Conservation (phyloP, 495 filamentous ascomycete species). For the Cryomyces minteri region DNA sequence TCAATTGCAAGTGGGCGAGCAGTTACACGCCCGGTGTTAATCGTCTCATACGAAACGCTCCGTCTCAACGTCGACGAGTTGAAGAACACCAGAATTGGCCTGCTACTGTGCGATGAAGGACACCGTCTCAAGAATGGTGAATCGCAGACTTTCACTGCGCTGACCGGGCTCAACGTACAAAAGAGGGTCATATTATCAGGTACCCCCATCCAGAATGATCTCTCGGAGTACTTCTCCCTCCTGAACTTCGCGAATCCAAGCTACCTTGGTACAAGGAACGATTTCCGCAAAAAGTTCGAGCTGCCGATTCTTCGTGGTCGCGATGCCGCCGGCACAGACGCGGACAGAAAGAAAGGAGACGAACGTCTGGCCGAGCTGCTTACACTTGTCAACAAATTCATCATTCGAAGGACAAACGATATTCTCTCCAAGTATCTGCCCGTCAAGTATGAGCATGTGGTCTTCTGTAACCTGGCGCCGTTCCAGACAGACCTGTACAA, state of each 20-base stretch:
- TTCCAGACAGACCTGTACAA: constrained; percentile 93
- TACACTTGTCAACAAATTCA: constrained; percentile 86
- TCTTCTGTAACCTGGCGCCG: constrained; percentile 92
- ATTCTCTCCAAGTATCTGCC: constrained; percentile 96
- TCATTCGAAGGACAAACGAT: constrained; percentile 96
- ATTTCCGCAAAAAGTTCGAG: constrained; percentile 93
- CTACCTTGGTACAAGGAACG: constrained; percentile 68
- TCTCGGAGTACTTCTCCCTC: constrained; percentile 92
- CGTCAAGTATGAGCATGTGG: constrained; percentile 98
- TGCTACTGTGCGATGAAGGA: constrained; percentile 95
- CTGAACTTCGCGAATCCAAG: constrained; percentile 95
- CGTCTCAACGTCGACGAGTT: constrained; percentile 81
- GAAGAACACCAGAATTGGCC: constrained; percentile 67
- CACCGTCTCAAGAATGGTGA: constrained; percentile 98
- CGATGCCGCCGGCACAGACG: constrained; percentile 76
- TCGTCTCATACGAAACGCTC: constrained; percentile 95
- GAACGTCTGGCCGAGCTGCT: constrained; percentile 69
- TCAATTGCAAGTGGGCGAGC: constrained; percentile 72
- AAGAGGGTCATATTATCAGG: constrained; percentile 89
- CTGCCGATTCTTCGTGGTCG: constrained; percentile 82
- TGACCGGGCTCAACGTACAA: constrained; percentile 79
- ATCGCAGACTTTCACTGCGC: constrained; percentile 76
- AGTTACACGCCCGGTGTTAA: constrained; percentile 93
- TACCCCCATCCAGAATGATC: constrained; percentile 94
- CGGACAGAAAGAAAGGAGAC: constrained; percentile 67